Conservation (phyloP, 305 asterid genomes). For the Petunia hybrid region DNA sequence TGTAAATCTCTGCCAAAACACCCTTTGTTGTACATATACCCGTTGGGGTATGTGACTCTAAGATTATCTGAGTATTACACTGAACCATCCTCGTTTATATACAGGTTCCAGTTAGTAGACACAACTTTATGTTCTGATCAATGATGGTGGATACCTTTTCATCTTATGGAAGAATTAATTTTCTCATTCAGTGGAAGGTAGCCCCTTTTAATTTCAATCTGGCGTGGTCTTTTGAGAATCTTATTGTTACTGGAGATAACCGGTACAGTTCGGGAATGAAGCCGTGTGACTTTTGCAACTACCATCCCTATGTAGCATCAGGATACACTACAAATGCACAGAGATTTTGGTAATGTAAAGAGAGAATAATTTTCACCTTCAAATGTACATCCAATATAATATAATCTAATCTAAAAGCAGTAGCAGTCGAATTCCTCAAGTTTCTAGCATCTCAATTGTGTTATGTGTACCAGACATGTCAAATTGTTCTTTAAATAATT, state of each 20-base stretch:
- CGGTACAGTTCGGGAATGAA: background rate
- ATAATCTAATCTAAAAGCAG: background rate
- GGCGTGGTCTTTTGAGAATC: background rate
- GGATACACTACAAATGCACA: slow-evolving; percentile 8
- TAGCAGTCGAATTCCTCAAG: background rate
- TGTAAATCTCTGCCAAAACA: background rate
- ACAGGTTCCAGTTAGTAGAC: slow-evolving; percentile 25
- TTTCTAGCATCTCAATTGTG: slow-evolving; percentile 14
- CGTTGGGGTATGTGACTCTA: background rate
- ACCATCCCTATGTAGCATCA: background rate
- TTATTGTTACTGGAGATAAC: background rate
- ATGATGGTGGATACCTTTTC: background rate
- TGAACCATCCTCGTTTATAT: background rate
- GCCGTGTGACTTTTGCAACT: background rate
- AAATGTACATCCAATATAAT: slow-evolving; percentile 18
- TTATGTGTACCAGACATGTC: background rate
- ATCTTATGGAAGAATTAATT: slow-evolving; percentile 12
- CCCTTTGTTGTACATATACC: background rate
- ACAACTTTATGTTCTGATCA: slow-evolving; percentile 3
- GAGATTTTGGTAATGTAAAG: slow-evolving; percentile 23
- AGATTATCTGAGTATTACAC: background rate
- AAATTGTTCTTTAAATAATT: slow-evolving; percentile 11
- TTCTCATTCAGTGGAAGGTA: slow-evolving; percentile 21
- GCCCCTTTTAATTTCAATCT: background rate
- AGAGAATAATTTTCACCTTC: slow-evolving; percentile 18